Evolutionary conservation across 805 yeast species (phyloP).

Genomic region (Scheffersomyces spartinae): DNA sequence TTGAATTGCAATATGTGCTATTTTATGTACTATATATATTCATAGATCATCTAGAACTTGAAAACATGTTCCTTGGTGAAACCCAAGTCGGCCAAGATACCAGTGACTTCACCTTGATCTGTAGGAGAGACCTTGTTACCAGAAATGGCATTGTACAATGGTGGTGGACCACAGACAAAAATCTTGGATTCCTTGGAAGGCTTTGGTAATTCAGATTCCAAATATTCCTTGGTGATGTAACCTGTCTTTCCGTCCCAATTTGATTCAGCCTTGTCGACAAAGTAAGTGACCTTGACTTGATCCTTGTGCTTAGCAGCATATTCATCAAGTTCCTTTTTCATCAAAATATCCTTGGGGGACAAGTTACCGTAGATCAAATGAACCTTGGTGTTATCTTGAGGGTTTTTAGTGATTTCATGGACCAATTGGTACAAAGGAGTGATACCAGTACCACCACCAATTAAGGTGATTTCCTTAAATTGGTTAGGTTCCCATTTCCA

Average conservation of each 20-base stretch:
- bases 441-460: constrained; percentile 97
- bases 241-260: constrained; percentile 56
- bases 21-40: too few species aligned
- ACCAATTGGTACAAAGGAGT: constrained; percentile 89
- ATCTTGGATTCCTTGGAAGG: constrained; percentile 52
- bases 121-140: constrained; percentile 77
- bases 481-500: constrained; percentile 86
- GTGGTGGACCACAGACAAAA: constrained; percentile 95
- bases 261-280: constrained; percentile 54
- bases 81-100: constrained; percentile 81
- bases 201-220: constrained; percentile 48
- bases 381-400: constrained; percentile 82
- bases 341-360: constrained; percentile 67
- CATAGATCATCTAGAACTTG: constrained; percentile 47
- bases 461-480: constrained; percentile 64
- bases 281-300: constrained; percentile 68
- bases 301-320: constrained; percentile 60
- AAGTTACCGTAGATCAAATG: constrained; percentile 71
- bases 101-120: constrained; percentile 92
- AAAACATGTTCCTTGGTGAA: constrained; percentile 78
- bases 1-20: too few species aligned
- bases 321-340: constrained; percentile 66
- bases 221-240: constrained; percentile 64
- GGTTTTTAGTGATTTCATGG: constrained; percentile 65
- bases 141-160: constrained; percentile 75